A percentile compares a stretch with the other conserved stretches of the same genome.
These are phyloP conservation scores for Penicillium daleae DNA, from an alignment of 495 filamentous ascomycete species.

Conservation along the genomic window DNA sequence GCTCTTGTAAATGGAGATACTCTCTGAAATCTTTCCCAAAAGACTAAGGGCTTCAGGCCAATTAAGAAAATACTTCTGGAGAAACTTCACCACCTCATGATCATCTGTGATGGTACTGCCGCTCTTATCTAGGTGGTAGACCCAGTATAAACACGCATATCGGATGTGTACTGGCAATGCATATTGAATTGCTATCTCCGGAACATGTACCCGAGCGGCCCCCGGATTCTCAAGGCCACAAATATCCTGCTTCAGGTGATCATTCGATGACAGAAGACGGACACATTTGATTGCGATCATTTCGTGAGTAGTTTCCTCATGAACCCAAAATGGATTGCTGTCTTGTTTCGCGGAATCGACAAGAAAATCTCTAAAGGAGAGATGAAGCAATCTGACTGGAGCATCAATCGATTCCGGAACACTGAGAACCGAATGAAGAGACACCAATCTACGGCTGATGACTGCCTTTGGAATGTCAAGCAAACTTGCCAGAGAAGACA, in stretches of 20 bases:
- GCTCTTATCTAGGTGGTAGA: neutral
- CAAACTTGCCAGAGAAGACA: slow-evolving; percentile 19
- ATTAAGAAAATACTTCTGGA: slow-evolving; percentile 31
- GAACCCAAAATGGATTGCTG: slow-evolving; percentile 21
- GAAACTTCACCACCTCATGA: slow-evolving; percentile 17
- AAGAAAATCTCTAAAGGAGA: slow-evolving; percentile 21
- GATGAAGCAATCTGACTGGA: slow-evolving; percentile 14
- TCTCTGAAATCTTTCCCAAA: slow-evolving; percentile 12
- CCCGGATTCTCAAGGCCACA: slow-evolving; percentile 1
- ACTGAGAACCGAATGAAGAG: slow-evolving; percentile 32
- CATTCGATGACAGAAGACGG: neutral
- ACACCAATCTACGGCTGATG: slow-evolving; percentile 18
- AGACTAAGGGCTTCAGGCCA: slow-evolving; percentile 36
- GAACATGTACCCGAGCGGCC: neutral
- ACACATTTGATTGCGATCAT: slow-evolving; percentile 28
- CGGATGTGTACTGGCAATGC: neutral
- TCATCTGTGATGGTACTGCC: slow-evolving; percentile 4
- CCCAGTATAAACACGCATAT: slow-evolving; percentile 8
- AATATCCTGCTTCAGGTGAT: neutral
- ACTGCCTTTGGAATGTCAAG: neutral
- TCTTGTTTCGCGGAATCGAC: slow-evolving; percentile 6
- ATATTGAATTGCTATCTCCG: neutral
- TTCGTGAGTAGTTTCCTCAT: slow-evolving; percentile 11
- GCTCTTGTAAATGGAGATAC: slow-evolving; percentile 1
- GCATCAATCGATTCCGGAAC: slow-evolving; percentile 28